Base-by-base conservation (phyloP, 208 protist species). In the Novymonas esmeraldas region DNA sequence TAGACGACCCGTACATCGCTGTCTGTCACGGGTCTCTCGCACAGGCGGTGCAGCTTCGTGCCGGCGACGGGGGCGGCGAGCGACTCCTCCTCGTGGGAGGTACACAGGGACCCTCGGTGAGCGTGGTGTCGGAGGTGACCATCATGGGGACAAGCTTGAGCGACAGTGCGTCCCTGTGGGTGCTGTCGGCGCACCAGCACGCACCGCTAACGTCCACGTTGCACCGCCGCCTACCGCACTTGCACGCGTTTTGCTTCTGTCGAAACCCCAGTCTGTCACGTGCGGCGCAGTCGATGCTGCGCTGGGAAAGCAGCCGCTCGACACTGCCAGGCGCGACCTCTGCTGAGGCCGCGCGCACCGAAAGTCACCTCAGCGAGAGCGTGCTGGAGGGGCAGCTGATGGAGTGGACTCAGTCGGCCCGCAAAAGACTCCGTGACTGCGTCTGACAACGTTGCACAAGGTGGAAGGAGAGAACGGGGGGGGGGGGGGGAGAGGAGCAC, bases 11-110 rank as follows among this genome's bases (percentile, higher is more conserved):
- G 14, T 82, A 86, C 64, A 66, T 90, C 36, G 64, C 73, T 14
- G 84, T 72, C 22, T 82, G 78, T 54, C 85, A 92, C 50, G 85
- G 85, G 20, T 86, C 85, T 36, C 77, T 89, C 9, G 52, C 72
- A 16, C 82, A 85, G 46, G 51, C 74, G 48, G 48, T 79, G 18
- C 9, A 54, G 18, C 20, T 48, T 36, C 60, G 52, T 6, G 7
- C 44, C 56, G 22, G 39, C 41, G 24, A 42, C 16, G 33, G 75
- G 20, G 26, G 34, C 64, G 29, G 42, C 51, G 52, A 61, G 22
- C 42, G 46, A n/a, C 45, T 69, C 2, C 6, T 76, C 13, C 6
- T 87, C 0, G 22, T 73, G 5, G 87, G 87, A 24, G 87, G 87
- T 41, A 79, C 79, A 10, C 81, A 77, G 16, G 81, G 79, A 6